Conservation (phyloP, 2,329 filamentous ascomycete genomes). For the Albifimbria verrucaria region DNA sequence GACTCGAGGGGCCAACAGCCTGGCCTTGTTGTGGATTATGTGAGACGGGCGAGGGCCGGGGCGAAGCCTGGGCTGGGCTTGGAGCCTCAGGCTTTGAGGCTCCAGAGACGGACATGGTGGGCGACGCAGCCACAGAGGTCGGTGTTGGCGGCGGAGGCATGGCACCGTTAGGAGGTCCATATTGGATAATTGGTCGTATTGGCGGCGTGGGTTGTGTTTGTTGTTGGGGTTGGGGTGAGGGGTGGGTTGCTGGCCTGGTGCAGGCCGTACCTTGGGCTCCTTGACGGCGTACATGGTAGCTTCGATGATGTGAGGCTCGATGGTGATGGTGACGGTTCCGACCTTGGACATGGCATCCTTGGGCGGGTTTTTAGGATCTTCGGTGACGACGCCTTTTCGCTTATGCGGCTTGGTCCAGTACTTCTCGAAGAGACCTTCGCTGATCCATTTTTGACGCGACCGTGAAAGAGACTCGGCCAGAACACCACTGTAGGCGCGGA, state of each 20-base stretch:
- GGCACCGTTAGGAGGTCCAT: constrained; percentile 60
- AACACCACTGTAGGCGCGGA: constrained; percentile 56
- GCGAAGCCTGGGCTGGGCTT: constrained; percentile 14
- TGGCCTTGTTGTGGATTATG: neutral
- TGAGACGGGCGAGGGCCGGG: constrained; percentile 12
- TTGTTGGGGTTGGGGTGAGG: constrained; percentile 10
- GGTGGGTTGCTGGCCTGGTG: constrained; percentile 24
- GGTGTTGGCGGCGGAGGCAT: constrained; percentile 53
- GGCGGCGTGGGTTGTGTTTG: constrained; percentile 19
- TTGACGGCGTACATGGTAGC: constrained; percentile 72
- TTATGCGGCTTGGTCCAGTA: constrained; percentile 74
- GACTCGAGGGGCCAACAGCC: neutral
- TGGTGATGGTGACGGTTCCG: constrained; percentile 69
- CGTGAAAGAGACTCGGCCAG: constrained; percentile 69
- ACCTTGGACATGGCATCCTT: constrained; percentile 71
- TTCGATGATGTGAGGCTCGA: constrained; percentile 78
- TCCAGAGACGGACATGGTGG: constrained; percentile 14
- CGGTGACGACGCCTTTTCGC: constrained; percentile 61
- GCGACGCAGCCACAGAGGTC: constrained; percentile 20
- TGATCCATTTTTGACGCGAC: constrained; percentile 71
- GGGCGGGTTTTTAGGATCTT: constrained; percentile 63
- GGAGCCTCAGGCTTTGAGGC: constrained; percentile 13
- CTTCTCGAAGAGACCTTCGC: constrained; percentile 69
- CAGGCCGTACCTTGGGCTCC: constrained; percentile 51
- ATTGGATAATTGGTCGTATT: constrained; percentile 58